Conservation (phyloP, 306 rosid genomes). For the Cucurbita pepo region DNA sequence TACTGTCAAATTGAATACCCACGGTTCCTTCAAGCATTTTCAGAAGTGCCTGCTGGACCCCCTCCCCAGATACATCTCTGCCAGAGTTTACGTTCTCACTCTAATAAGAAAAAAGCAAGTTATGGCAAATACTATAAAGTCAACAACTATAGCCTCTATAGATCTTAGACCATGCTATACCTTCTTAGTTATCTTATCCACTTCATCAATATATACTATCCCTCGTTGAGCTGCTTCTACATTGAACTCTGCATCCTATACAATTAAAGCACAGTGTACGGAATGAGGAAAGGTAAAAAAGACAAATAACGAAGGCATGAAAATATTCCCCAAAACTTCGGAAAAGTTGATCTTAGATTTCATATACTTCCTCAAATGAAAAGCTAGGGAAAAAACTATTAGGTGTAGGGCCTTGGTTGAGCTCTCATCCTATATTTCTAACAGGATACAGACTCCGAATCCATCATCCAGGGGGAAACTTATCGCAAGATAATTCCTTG, state of each 20-base stretch:
- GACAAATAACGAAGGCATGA: neutral
- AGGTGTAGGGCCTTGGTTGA: neutral
- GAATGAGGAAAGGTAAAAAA: neutral
- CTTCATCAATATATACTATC: conserved; percentile 60
- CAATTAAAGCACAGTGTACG: conserved; percentile 1
- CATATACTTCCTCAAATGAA: neutral
- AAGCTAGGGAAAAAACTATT: neutral
- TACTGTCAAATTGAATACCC: conserved; percentile 10
- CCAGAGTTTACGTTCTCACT: conserved; percentile 37
- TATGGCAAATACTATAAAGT: neutral
- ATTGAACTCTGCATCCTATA: conserved; percentile 57
- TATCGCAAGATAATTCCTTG: too few species aligned
- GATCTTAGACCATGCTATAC: conserved; percentile 7
- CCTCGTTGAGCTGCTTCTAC: conserved; percentile 63
- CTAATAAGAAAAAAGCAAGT: conserved; percentile 15
- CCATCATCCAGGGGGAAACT: too few species aligned
- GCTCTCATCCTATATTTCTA: too few species aligned
- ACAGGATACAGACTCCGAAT: too few species aligned
- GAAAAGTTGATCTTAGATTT: neutral
- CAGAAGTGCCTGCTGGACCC: conserved; percentile 64
- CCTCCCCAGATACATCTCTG: conserved; percentile 76
- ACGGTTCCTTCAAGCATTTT: conserved; percentile 80
- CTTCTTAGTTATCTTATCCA: conserved; percentile 64
- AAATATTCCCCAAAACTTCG: neutral
- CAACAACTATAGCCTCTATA: neutral